Evolutionary conservation across 352 stramenopile genomes (phyloP).

Genomic region (Globisporangium acanthophoron): DNA sequence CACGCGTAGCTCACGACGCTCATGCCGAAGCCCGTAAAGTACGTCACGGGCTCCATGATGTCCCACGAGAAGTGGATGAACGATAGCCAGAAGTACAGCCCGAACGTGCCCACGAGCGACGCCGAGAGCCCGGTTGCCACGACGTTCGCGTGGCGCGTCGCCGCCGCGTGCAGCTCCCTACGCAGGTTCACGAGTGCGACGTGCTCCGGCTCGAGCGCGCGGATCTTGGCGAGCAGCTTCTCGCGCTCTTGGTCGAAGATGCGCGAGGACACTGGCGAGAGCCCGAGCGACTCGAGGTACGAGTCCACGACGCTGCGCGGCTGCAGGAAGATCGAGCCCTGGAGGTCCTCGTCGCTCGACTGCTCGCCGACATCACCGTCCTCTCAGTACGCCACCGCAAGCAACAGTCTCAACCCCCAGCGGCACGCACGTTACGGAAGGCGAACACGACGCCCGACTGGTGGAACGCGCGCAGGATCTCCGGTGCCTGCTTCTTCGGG

Average conservation of each 20-base stretch:
- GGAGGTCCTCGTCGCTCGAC: conserved; percentile 63
- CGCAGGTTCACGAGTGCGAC: conserved; percentile 56
- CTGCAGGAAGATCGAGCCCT: conserved; percentile 75
- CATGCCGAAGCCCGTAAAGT: conserved; percentile 82
- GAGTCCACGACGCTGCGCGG: conserved; percentile 73
- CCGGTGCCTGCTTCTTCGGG: conserved; percentile 74
- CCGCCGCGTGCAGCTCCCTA: conserved; percentile 52
- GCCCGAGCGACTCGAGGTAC: conserved; percentile 70
- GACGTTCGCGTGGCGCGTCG: conserved; percentile 52
- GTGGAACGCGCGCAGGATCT: conserved; percentile 74
- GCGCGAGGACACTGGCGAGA: conserved; percentile 61
- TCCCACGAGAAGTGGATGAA: conserved; percentile 89
- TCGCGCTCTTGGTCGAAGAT: conserved; percentile 66
- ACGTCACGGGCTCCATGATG: conserved; percentile 89
- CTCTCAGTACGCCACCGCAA: background rate
- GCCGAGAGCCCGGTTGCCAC: conserved; percentile 53
- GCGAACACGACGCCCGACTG: conserved; percentile 75
- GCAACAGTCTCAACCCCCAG: background rate
- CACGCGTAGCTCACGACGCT: conserved; percentile 73
- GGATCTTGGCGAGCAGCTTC: conserved; percentile 58
- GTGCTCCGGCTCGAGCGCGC: conserved; percentile 61
- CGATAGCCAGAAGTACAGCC: conserved; percentile 84
- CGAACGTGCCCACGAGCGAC: conserved; percentile 67
- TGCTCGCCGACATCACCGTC: background rate
- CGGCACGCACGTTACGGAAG: conserved; percentile 50